Evolutionary conservation across 306 rosid species (phyloP), one percentile per base, ranked within the genome.

Genomic region (Rosa rugosa): DNA sequence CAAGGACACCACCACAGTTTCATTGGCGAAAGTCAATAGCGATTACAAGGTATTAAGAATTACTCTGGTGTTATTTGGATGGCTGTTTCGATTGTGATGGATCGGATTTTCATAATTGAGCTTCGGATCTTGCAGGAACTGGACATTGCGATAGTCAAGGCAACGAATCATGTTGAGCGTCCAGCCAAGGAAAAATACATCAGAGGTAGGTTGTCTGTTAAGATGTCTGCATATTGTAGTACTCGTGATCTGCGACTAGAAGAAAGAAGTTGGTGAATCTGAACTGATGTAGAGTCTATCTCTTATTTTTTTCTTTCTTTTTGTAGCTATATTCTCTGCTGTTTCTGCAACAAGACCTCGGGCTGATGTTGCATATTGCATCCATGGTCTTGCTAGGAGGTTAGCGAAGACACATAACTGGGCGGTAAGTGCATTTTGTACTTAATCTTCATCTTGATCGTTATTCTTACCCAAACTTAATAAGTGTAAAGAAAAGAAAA

Each of bases 341-440:
- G 81, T 93, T 88, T 96, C 97, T 69, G 99, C 99, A 66, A 91
- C 99, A 40, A 89, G 97, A 84, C 98, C 99, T 68, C 86, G 99
- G 38, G 99, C 99, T 4, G 99, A 96, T 88, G 99, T 96, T 73
- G 99, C 99, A 40, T 96, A 96, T 81, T 96, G 98, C 90, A 96
- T 96, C 77, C 99, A 93, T 54, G 96, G 96, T 84, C 93, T 96
- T 57, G 97, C 99, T 44, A 87, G 98, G 81, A 83, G 99, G 69
- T 84, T 96, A 75, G 88, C 99, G 8, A 96, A 77, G 90, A 96
- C 99, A 8, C 99, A 96, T 88, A 96, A 93, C 77, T 96, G 99
- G 99, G 98, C 98, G 79, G 99, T 96, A 88, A 34, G 99, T 83
- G 22, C 76, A 64, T 83, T 17, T 9, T 57, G 34, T 57, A 20